phyloP scores from a whole-genome alignment of 805 yeast species.

The Pichia exigua region DNA sequence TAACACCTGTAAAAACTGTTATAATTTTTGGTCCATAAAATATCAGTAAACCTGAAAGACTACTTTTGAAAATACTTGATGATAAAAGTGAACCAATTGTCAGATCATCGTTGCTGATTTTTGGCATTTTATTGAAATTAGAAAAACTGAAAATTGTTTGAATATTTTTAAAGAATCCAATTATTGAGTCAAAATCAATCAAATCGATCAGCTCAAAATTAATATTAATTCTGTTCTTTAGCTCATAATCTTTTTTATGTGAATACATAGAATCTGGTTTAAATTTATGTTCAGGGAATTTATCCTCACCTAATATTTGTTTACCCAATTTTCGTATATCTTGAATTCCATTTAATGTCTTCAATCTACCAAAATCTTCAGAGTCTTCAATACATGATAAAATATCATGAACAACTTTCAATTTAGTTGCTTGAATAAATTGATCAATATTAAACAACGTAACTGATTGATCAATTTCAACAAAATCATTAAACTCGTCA shows the following conservation, averaged over 20 bases:
- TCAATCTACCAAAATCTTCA: slow-evolving; percentile 60
- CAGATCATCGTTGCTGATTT: slow-evolving; percentile 33
- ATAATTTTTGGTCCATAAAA: slow-evolving; percentile 25
- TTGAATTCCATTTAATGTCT: slow-evolving; percentile 54
- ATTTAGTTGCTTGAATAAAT: slow-evolving; percentile 65
- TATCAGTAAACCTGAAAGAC: slow-evolving; percentile 21
- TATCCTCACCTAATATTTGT: slow-evolving; percentile 46
- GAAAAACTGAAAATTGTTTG: slow-evolving; percentile 34
- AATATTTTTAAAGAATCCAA: slow-evolving; percentile 2
- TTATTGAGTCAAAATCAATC: slow-evolving; percentile 68
- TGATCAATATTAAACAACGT: slow-evolving; percentile 39
- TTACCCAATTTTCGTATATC: slow-evolving; percentile 58
- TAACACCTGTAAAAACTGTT: slow-evolving; percentile 25
- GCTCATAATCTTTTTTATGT: slow-evolving; percentile 57
- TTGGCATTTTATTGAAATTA: slow-evolving; percentile 24
- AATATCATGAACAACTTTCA: slow-evolving; percentile 57
- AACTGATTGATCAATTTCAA: slow-evolving; percentile 52
- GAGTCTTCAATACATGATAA: slow-evolving; percentile 52
- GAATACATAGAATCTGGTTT: slow-evolving; percentile 78
- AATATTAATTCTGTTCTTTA: slow-evolving; percentile 53
- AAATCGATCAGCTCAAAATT: slow-evolving; percentile 63
- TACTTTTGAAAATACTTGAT: slow-evolving; percentile 21
- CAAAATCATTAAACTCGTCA: slow-evolving; percentile 28
- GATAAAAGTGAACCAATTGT: slow-evolving; percentile 16
- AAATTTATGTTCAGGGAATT: slow-evolving; percentile 50